Evolutionary conservation across 2,329 filamentous ascomycete species (phyloP), one percentile per base, ranked within the genome.

Genomic region (Aspergillus versicolor): DNA sequence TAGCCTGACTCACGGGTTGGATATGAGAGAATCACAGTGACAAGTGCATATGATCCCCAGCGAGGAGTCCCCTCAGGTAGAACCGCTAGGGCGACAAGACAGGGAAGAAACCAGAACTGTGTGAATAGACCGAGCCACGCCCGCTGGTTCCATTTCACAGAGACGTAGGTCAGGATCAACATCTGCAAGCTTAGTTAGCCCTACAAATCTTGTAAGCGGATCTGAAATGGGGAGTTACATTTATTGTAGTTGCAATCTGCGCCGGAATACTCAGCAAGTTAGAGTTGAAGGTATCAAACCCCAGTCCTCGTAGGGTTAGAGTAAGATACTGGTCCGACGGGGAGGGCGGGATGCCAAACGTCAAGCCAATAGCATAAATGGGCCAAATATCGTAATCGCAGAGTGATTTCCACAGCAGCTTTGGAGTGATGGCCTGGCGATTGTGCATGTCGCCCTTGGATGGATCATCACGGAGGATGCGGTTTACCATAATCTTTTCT

Each of bases 241-340:
- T 81, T 45, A 83, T 63, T 61, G 85, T 82, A 65, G 82, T 80
- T 1, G 84, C 67, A 1, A 75, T 75, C 6, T 79, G 79, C 0
- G 81, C 79, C 0, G 82, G 83, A 6, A 87, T 84, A 1, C 83
- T 82, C n/a, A 88, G 77, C 56, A 88, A 42, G 30, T 85, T 85
- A 50, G 77, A 77, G 0, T 68, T 71, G 5, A 85, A 75, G 0
- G 70, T 66, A 2, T 65, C 68, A 58, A 83, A 85, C 1, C 83
- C 83, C 43, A 85, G 79, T 9, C 74, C 75, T 44, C 70, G 76
- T 46, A 85, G 79, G 1, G 53, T 52, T 3, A 62, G 37, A 2
- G 48, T 62, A 2, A 62, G 55, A 17, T 62, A 62, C 5, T 50
- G 44, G 8, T 49, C 32, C 2, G 52, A 27, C 1, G 58, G 55